Evolutionary conservation across 768 basidiomycete genomes (phyloP), one percentile per base, ranked within the genome.

Genomic region (Chalciporus pseudorubinellus): DNA sequence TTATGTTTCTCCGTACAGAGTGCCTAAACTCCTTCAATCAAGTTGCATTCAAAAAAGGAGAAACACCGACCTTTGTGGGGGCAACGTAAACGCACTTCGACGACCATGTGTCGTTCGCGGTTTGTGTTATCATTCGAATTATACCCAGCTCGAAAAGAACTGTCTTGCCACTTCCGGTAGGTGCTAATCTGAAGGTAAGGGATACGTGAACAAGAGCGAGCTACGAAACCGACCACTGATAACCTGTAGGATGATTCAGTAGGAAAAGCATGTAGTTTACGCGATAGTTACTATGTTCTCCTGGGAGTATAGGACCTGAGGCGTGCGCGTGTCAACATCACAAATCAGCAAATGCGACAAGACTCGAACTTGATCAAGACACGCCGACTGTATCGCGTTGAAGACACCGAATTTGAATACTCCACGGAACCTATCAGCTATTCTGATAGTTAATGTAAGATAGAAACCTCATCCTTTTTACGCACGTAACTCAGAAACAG

Each of bases 111-210:
- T 57, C 63, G 24, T 66, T 65, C 44, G 69, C 60, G 8, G 73
- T 69, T 44, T 78, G 68, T 45, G 72, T 72, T 26, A 92, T 69
- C 75, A 91, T 78, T 28, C 82, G 82, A 45, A 98, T 81, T 48
- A 98, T 89, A 2, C 89, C 83, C 13, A 99, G 73, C 64, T 99
- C 97, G 59, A 98, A 99, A 24, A 98, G 71, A 9, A 89, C 92
- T 0, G 97, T 99, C 70, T 98, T 98, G 24, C 97, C 97, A 45
- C 92, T 91, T 24, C 95, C 93, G 13, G 97, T 98, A 0, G 97
- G 97, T 3, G 95, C 95, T 92, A 63, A 11, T 44, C 44, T 21
- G 39, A 39, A 24, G 52, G 42, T 45, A 44, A 62, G 34, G 20
- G 14, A 55, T 24, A 16, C 7, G 33, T 9, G 16, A 28, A 39